Conservation (phyloP, 2,329 filamentous ascomycete genomes). For the Fusarium penzigii region DNA sequence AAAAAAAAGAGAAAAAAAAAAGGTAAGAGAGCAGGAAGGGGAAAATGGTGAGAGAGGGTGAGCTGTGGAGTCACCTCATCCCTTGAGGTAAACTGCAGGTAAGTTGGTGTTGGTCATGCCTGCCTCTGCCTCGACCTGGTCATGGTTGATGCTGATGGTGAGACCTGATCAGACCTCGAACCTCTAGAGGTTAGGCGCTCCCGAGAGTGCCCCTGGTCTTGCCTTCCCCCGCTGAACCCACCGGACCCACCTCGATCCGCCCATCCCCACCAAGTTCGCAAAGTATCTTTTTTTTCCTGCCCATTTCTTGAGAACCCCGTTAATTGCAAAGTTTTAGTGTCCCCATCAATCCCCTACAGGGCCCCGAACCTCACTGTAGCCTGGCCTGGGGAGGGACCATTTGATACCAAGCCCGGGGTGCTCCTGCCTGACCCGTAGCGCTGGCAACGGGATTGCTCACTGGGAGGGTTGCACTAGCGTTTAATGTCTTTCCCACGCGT, state of each 20-base stretch:
- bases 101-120: too few species aligned
- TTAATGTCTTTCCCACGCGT: neutral
- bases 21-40: slow-evolving; percentile 7
- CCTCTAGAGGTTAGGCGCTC: slow-evolving; percentile 33
- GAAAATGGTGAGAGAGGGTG: slow-evolving; percentile 4
- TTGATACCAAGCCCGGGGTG: slow-evolving; percentile 9
- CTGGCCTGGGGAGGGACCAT: slow-evolving; percentile 3
- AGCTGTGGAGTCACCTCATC: slow-evolving; percentile 17
- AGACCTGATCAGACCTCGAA: slow-evolving; percentile 29
- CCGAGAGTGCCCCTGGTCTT: slow-evolving; percentile 23
- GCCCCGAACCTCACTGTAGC: slow-evolving; percentile 10
- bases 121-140: slow-evolving; percentile 2
- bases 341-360: neutral
- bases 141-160: slow-evolving; percentile 19
- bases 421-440: slow-evolving; percentile 22
- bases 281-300: neutral
- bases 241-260: slow-evolving; percentile 7
- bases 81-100: slow-evolving; percentile 2
- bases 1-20: slow-evolving; percentile 5
- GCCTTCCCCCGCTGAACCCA: slow-evolving; percentile 16
- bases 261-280: slow-evolving; percentile 17
- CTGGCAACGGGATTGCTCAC: slow-evolving; percentile 24
- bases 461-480: slow-evolving; percentile 16
- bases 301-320: neutral
- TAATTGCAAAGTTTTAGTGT: slow-evolving; percentile 4